A percentile compares a stretch with the other conserved stretches of the same genome.
Evolutionary conservation across 202 grass and related monocot species (phyloP).

Genomic region (Zoysia matrella): DNA sequence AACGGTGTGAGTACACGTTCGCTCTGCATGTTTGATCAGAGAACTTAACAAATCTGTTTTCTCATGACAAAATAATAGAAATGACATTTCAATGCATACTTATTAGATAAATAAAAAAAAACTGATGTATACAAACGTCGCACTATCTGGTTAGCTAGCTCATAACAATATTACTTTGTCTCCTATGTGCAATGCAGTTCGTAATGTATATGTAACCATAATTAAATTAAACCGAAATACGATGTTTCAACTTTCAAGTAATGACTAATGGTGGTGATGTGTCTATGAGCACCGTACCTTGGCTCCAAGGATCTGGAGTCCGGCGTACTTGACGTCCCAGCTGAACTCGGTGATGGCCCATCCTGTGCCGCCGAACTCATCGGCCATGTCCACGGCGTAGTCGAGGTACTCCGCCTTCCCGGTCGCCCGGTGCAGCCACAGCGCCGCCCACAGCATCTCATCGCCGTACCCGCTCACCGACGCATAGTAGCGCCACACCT

Average conservation of each 20-base stretch:
- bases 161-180: background rate
- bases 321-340: conserved; percentile 93
- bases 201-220: background rate
- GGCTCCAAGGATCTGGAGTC: conserved; percentile 69
- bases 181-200: background rate
- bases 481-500: conserved; percentile 61
- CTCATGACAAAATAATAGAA: background rate
- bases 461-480: conserved; percentile 74
- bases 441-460: conserved; percentile 76
- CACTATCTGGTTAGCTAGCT: background rate
- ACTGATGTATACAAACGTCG: no score
- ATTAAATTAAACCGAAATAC: background rate
- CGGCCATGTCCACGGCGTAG: conserved; percentile 57
- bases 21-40: background rate
- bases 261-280: background rate
- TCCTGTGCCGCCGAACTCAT: conserved; percentile 65
- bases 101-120: background rate
- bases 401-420: conserved; percentile 48
- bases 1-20: background rate
- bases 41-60: background rate
- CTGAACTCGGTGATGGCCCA: conserved; percentile 92
- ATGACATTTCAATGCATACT: background rate
- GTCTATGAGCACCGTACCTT: conserved; percentile 37
- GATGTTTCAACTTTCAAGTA: background rate
- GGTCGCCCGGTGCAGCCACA: conserved; percentile 74